Evolutionary conservation across 208 protist genomes (phyloP), one percentile per base, ranked within the genome.

Genomic region (Balamuthia mandrillaris): DNA sequence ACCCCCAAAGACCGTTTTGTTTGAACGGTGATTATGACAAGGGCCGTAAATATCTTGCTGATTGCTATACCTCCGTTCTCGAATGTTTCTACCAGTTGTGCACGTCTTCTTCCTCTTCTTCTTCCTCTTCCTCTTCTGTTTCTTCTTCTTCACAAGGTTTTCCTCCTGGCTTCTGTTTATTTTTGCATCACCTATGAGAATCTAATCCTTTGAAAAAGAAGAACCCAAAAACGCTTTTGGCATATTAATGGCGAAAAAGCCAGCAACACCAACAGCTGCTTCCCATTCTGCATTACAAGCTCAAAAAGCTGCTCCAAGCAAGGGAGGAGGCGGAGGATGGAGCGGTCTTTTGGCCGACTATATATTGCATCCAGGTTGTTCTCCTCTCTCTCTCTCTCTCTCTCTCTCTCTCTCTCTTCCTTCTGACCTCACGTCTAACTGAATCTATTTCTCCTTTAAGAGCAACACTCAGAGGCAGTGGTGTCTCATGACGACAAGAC

Each of bases 401-500:
- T 10, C 7, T n/a, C n/a, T n/a, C n/a, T 16, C 9, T 60, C 7
- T 18, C 52, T 4, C 31, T 60, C 24, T 3, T 16, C 3, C 14
- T 27, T 4, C 31, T 27, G 7, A n/a, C 14, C 7, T 60, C 52
- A 16, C 14, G 7, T 3, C 31, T 16, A 3, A 60, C 52, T n/a
- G 7, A 60, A 7, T 60, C 7, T 3, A 16, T 27, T n/a, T 16
- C 3, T 60, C 31, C 3, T 41, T 68, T 68, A 5, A n/a, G n/a
- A n/a, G n/a, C 63, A 56, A 47, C n/a, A n/a, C n/a, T n/a, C n/a
- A n/a, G 35, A 29, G 9, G 47, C 14, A 10, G 47, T 81, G 16
- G 47, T 81, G 72, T 52, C 56, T 37, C 51, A 63, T 39, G 72
- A 81, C 51, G 49, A 81, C 14, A 61, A 63, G 49, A 81, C 51